Evolutionary conservation across 2,329 filamentous ascomycete genomes (phyloP).

Genomic region (Fusarium zealandicum): DNA sequence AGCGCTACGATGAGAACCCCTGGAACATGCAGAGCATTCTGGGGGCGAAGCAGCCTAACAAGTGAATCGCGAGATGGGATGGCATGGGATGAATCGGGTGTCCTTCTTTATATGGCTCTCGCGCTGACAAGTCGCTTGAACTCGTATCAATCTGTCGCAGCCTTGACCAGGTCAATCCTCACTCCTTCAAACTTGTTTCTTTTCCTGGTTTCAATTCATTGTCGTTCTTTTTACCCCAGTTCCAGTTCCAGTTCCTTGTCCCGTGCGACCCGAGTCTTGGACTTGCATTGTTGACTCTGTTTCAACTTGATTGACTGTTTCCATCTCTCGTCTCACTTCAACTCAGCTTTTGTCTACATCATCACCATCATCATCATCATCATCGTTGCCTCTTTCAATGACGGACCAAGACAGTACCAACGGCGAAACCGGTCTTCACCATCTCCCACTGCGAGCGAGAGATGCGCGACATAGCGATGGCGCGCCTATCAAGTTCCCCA

Average conservation of each 20-base stretch:
- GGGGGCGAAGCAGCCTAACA: slow-evolving; percentile 20
- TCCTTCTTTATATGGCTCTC: not conserved
- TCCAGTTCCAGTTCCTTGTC: not conserved
- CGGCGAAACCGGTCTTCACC: slow-evolving; percentile 38
- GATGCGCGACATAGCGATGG: slow-evolving; percentile 27
- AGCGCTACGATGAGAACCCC: slow-evolving; percentile 6
- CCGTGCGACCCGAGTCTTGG: not conserved
- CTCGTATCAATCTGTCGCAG: slow-evolving; percentile 1
- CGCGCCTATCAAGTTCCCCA: slow-evolving; percentile 29
- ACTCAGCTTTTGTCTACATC: not conserved
- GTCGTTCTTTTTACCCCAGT: slow-evolving; percentile 10
- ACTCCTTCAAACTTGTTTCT: slow-evolving; percentile 16
- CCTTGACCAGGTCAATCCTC: slow-evolving; percentile 1
- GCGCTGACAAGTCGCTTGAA: slow-evolving; percentile 3
- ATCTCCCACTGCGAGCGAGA: slow-evolving; percentile 37
- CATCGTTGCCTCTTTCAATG: slow-evolving; percentile 25
- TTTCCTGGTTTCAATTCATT: not conserved
- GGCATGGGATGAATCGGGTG: slow-evolving; percentile 11
- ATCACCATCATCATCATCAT: not conserved
- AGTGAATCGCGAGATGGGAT: slow-evolving; percentile 1
- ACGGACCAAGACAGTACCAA: slow-evolving; percentile 25
- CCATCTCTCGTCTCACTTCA: not conserved
- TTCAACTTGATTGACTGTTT: slow-evolving; percentile 19
- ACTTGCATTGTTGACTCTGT: slow-evolving; percentile 7
- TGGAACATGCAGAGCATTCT: slow-evolving; percentile 17